These are phyloP conservation scores for Monosporascus ibericus DNA, from an alignment of 2,329 filamentous ascomycete species.

Conservation along the genomic window DNA sequence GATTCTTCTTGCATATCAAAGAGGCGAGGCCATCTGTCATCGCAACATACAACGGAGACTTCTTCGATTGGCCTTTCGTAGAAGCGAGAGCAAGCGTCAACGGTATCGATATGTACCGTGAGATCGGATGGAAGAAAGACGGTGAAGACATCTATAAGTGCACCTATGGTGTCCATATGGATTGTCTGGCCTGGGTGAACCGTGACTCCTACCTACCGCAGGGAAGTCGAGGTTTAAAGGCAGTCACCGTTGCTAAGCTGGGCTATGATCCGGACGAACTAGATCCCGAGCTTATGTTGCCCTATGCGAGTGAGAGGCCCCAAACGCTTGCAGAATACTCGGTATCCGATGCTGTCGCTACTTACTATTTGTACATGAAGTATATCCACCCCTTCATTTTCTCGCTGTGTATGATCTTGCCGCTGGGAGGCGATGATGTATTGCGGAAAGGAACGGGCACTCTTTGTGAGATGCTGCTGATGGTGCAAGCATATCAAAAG, in stretches of 20 bases:
- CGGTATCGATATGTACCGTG: slow-evolving; percentile 98
- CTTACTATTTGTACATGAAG: slow-evolving; percentile 99
- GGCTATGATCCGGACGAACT: slow-evolving; percentile 98
- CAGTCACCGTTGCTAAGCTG: slow-evolving; percentile 94
- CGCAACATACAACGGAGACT: slow-evolving; percentile 99
- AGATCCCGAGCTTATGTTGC: slow-evolving; percentile 95
- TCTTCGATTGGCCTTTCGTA: slow-evolving; percentile 99
- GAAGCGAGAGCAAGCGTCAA: slow-evolving; percentile 88
- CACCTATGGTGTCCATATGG: slow-evolving; percentile 95
- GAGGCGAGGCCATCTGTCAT: slow-evolving; percentile 93
- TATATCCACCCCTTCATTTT: slow-evolving; percentile 99
- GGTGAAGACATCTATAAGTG: slow-evolving; percentile 95
- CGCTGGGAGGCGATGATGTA: slow-evolving; percentile 86
- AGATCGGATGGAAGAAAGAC: slow-evolving; percentile 95
- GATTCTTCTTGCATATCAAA: slow-evolving; percentile 95
- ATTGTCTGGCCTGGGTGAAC: slow-evolving; percentile 98
- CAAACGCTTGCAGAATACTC: slow-evolving; percentile 97
- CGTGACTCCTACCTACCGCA: slow-evolving; percentile 97
- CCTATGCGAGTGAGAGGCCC: slow-evolving; percentile 80
- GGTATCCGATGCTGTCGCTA: slow-evolving; percentile 96
- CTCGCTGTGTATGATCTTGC: slow-evolving; percentile 93
- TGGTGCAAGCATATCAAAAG: slow-evolving; percentile 94
- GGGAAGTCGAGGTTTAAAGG: slow-evolving; percentile 93
- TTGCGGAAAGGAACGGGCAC: slow-evolving; percentile 94
- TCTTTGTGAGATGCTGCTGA: slow-evolving; percentile 97